Evolutionary conservation across 257 asterid genomes (phyloP), one percentile per base, ranked within the genome.

Genomic region (Ilex asprella): DNA sequence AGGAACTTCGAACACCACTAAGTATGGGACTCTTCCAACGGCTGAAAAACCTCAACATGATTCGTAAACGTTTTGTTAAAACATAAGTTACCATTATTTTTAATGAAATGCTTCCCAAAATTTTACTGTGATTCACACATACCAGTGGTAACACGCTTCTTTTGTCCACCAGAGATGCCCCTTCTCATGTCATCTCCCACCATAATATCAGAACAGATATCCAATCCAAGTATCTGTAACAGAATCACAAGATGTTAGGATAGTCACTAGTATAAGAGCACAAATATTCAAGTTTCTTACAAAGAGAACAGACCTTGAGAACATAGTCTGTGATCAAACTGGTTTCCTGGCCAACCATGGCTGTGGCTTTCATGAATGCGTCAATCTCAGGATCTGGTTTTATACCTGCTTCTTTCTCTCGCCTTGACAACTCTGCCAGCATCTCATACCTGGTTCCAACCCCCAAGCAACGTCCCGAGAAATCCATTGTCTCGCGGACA

Each of bases 141-240:
- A 89, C 97, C 97, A 10, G 91, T 91, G 2, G 97, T 87, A 21
- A 87, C 87, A 16, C 97, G 93, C 70, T 89, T 89, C 70, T 89
- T 89, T 55, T 89, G 95, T 29, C 97, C 97, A n/a, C 97, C 97
- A 0, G 97, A 91, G 56, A 91, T 91, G 27, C 97, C 96, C 55
- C 97, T 73, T 66, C 94, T 84, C 97, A 91, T 91, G 14, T 85
- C 95, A 73, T 91, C 97, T 58, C 97, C 97, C 39, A 91, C 94
- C 93, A 86, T 78, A 57, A 72, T 85, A 81, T 91, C 93, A 51
- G 97, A 89, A 73, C 97, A 90, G 49, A 82, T 85, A 60, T 90
- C 95, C 79, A 90, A 75, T 76, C 95, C 96, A 70, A 90, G 96
- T 61, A 90, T 85, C 97, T 90, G 86, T 56, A 2, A 10, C 3